Evolutionary conservation across 2,329 filamentous ascomycete genomes (phyloP), one percentile per base, ranked within the genome.

Genomic region (Hymenoscyphus scutula): DNA sequence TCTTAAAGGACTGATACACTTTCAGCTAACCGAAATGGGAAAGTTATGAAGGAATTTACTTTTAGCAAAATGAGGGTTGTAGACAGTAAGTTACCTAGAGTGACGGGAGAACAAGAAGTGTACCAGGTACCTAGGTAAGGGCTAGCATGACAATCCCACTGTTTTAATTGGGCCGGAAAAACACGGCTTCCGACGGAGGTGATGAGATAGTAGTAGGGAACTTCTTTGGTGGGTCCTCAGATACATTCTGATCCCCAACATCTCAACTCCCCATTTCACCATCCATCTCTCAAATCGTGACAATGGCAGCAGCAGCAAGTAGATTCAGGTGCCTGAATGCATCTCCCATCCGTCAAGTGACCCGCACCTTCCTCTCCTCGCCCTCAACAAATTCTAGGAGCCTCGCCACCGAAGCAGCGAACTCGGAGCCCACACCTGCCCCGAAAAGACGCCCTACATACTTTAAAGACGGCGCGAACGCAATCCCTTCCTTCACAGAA

Each of bases 401-500:
- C 37, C 65, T 74, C 60, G 71, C 71, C 66, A 70, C 68, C 54
- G 72, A 72, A 60, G 62, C 69, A 23, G 38, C 67, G 55, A 57
- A 64, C 5, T 48, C 41, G n/a, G 41, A 48, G 41, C 61, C 69
- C 38, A 65, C 68, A 3, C 23, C 38, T 29, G 27, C 34, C 11
- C 58, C 70, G 2, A 71, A 71, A 59, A 62, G 70, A 62, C 72
- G 73, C 8, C 73, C 71, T 32, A 73, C 72, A 53, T 75, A 75
- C 55, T 75, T 75, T 64, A 75, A 74, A 67, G 73, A 75, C 59
- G 68, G 67, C 23, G 32, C 71, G n/a, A 74, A 73, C 57, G 58
- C 66, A n/a, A 77, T 88, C 7, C 82, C 82, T 0, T 78, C 84
- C 6, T 82, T 89, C 66, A 79, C 81, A 58, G 83, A 87, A 53